phyloP scores from a whole-genome alignment of 257 asterid species.

The Nicotiana undulata region DNA sequence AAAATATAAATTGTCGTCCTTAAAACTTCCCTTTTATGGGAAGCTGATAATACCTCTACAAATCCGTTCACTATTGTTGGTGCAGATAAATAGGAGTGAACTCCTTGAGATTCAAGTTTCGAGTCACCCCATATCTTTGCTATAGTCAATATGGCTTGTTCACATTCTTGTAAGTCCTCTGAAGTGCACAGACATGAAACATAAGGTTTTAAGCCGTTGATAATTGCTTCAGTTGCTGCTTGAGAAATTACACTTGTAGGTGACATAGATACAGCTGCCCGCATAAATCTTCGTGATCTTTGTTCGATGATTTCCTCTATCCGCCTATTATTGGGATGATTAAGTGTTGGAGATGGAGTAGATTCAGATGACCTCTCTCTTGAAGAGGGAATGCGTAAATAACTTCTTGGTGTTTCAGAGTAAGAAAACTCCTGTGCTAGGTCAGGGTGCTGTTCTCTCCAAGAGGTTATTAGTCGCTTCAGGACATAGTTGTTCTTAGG shows the following conservation, averaged over 20 bases:
- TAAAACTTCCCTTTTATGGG: conserved; percentile 55
- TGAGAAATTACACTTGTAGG: conserved; percentile 62
- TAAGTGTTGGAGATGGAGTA: conserved; percentile 15
- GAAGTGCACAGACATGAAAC: conserved; percentile 63
- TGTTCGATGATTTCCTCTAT: conserved; percentile 24
- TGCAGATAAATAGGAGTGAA: conserved; percentile 56
- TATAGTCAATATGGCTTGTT: conserved; percentile 46
- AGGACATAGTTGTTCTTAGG: conserved; percentile 84
- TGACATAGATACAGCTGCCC: conserved; percentile 43
- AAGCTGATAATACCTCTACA: conserved; percentile 62
- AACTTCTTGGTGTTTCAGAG: conserved; percentile 40
- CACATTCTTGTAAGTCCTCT: conserved; percentile 77
- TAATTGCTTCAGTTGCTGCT: conserved; percentile 54
- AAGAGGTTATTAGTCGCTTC: conserved; percentile 65
- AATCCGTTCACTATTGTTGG: conserved; percentile 62
- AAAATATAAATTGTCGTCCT: conserved; percentile 48
- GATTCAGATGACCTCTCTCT: conserved; percentile 26
- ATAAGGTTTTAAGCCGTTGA: conserved; percentile 50
- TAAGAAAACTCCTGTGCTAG: conserved; percentile 59
- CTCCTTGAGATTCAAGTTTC: conserved; percentile 40
- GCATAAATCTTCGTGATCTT: conserved; percentile 47
- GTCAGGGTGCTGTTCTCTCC: conserved; percentile 84
- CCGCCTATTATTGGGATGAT: conserved; percentile 20
- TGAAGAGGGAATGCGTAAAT: conserved; percentile 20
- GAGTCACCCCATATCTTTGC: conserved; percentile 60